These are phyloP conservation scores for Pascua sp. DNA, from an alignment of 1,284 basidiomycete genomes.

Conservation along the genomic window DNA sequence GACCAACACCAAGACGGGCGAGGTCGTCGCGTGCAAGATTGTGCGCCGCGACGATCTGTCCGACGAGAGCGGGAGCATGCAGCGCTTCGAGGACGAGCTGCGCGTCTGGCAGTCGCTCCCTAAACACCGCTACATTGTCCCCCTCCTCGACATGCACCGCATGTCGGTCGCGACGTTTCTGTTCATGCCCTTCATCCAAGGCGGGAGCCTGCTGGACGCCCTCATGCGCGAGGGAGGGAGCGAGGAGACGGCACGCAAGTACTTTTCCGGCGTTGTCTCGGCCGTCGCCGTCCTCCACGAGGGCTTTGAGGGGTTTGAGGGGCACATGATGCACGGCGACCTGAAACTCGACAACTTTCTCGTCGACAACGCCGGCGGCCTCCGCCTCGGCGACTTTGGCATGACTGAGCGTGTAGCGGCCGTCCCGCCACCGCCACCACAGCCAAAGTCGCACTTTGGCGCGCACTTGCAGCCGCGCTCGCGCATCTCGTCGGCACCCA, in stretches of 20 bases:
- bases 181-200: constrained; percentile 76
- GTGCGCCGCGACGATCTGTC: constrained; percentile 53
- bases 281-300: constrained; percentile 84
- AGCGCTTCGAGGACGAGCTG: constrained; percentile 70
- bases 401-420: constrained; percentile 32
- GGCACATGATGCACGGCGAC: constrained; percentile 79
- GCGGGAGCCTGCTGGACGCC: constrained; percentile 81
- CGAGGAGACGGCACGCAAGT: constrained; percentile 72
- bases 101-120: constrained; percentile 71
- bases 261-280: constrained; percentile 84
- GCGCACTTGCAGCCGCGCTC: not conserved
- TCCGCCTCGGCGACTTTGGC: constrained; percentile 47
- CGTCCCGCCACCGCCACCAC: constrained; percentile 4
- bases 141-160: constrained; percentile 68
- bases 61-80: constrained; percentile 43
- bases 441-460: not conserved
- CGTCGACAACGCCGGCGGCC: constrained; percentile 70
- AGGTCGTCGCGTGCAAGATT: constrained; percentile 76
- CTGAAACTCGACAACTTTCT: constrained; percentile 96
- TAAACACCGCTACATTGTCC: constrained; percentile 66
- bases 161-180: constrained; percentile 69
- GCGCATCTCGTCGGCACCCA: constrained; percentile 1
- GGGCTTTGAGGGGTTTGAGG: constrained; percentile 52
- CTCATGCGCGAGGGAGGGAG: constrained; percentile 58
- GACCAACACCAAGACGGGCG: constrained; percentile 59